These are phyloP conservation scores for Podospora australis DNA, from an alignment of 495 filamentous ascomycete genomes.

Conservation along the genomic window DNA sequence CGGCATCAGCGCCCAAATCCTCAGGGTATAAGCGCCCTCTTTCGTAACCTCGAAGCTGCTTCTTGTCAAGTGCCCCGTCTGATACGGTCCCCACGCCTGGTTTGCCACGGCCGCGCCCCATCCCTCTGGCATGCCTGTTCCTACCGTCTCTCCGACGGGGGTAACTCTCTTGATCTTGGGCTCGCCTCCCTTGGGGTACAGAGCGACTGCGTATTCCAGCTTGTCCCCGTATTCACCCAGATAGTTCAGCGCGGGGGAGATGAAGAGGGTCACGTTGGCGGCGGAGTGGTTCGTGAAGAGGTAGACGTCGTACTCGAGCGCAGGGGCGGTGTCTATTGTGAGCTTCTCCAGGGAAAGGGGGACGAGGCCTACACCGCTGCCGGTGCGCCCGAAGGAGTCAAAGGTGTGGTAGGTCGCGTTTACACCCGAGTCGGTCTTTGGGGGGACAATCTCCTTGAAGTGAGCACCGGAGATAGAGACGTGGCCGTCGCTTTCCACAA, in stretches of 20 bases:
- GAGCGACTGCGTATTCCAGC: slow-evolving; percentile 53
- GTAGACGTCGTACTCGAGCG: slow-evolving; percentile 61
- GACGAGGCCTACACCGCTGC: slow-evolving; percentile 52
- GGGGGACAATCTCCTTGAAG: slow-evolving; percentile 38
- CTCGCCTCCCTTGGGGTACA: slow-evolving; percentile 32
- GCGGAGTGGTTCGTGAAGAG: slow-evolving; percentile 48
- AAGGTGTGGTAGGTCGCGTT: slow-evolving; percentile 46
- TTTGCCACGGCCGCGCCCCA: slow-evolving; percentile 55
- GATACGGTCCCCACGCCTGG: slow-evolving; percentile 53
- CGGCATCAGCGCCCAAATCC: slow-evolving; percentile 56
- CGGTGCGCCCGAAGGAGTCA: slow-evolving; percentile 49
- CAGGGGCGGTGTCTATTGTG: slow-evolving; percentile 42
- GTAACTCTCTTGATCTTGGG: slow-evolving; percentile 36
- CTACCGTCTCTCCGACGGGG: slow-evolving; percentile 44
- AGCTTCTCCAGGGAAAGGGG: slow-evolving; percentile 46
- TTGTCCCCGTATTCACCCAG: slow-evolving; percentile 51
- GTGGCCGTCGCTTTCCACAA: slow-evolving; percentile 57
- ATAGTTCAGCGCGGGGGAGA: slow-evolving; percentile 55
- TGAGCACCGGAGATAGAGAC: slow-evolving; percentile 57
- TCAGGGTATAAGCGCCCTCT: slow-evolving; percentile 51
- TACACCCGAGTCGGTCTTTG: slow-evolving; percentile 24
- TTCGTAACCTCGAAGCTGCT: slow-evolving; percentile 42
- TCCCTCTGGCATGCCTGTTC: slow-evolving; percentile 45
- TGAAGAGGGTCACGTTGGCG: slow-evolving; percentile 55
- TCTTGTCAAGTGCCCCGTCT: slow-evolving; percentile 41